Percentiles rank a stretch among this genome's conserved stretches.
Conservation (phyloP, 257 asterid species). For the Solanum appendiculatum region DNA sequence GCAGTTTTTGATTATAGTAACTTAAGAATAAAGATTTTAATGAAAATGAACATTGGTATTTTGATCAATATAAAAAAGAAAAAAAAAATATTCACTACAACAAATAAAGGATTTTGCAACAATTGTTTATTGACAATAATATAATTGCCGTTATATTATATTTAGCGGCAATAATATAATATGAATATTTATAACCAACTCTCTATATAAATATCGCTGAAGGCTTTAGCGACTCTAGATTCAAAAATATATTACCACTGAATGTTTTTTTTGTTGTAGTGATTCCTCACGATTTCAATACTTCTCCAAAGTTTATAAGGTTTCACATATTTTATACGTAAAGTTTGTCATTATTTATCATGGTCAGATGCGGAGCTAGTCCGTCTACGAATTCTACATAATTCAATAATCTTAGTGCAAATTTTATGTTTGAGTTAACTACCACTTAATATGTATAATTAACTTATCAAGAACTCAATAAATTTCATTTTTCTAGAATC, state of each 20-base stretch:
- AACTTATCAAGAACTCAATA: not conserved
- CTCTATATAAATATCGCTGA: not conserved
- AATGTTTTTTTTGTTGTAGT: no score
- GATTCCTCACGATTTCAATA: not conserved
- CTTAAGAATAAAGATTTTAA: not conserved
- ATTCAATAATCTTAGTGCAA: not conserved
- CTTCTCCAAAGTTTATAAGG: not conserved
- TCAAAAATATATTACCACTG: not conserved
- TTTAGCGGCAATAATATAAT: rapidly evolving
- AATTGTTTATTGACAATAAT: no score
- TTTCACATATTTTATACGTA: not conserved
- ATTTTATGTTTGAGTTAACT: not conserved
- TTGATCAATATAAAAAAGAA: not conserved
- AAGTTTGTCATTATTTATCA: not conserved
- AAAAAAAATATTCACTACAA: not conserved
- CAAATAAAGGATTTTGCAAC: no score
- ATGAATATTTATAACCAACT: not conserved
- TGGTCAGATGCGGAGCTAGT: not conserved
- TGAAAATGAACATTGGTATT: not conserved
- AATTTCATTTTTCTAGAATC: not conserved
- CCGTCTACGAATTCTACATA: no score
- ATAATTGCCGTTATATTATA: no score
- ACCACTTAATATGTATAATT: not conserved
- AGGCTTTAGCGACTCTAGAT: not conserved
- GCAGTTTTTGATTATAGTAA: not conserved